Evolutionary conservation across 1,284 basidiomycete genomes (phyloP).

Genomic region (Papiliotrema flavescens): DNA sequence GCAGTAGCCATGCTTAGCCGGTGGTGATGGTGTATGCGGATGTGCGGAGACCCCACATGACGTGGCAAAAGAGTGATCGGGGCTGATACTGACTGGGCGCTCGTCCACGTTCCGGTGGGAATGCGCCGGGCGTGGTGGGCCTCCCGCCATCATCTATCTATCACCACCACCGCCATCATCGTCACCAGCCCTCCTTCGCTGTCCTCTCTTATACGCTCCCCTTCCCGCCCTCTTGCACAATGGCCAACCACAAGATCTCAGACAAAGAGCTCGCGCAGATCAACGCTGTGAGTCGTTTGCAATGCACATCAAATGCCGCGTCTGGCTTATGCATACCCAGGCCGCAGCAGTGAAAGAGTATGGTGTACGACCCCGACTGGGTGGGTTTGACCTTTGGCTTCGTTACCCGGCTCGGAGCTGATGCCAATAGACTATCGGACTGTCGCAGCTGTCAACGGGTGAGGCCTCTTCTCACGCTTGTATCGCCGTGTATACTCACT

Average conservation of each 20-base stretch:
- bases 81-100: not conserved
- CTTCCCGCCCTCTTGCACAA: conserved; percentile 4
- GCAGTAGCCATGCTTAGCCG: no score
- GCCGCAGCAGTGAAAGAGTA: conserved; percentile 53
- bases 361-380: conserved; percentile 74
- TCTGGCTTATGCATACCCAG: conserved; percentile 8
- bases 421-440: conserved; percentile 77
- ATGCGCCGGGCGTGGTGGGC: not conserved
- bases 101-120: not conserved
- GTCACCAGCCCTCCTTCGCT: not conserved
- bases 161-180: not conserved
- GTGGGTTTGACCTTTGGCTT: conserved; percentile 55
- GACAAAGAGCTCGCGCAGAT: conserved; percentile 52
- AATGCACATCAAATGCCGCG: not conserved
- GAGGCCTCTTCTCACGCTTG: conserved; percentile 34
- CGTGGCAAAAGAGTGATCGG: not conserved
- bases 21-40: not conserved
- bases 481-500: conserved; percentile 6
- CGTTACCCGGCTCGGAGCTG: conserved; percentile 10
- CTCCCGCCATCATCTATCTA: no score
- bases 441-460: conserved; percentile 96
- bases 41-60: not conserved
- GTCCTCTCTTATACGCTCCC: not conserved
- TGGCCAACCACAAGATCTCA: conserved; percentile 41
- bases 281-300: conserved; percentile 37